Evolutionary conservation across 2,329 filamentous ascomycete genomes (phyloP), one percentile per base, ranked within the genome.

Genomic region (Aspergillus spinulosporus): DNA sequence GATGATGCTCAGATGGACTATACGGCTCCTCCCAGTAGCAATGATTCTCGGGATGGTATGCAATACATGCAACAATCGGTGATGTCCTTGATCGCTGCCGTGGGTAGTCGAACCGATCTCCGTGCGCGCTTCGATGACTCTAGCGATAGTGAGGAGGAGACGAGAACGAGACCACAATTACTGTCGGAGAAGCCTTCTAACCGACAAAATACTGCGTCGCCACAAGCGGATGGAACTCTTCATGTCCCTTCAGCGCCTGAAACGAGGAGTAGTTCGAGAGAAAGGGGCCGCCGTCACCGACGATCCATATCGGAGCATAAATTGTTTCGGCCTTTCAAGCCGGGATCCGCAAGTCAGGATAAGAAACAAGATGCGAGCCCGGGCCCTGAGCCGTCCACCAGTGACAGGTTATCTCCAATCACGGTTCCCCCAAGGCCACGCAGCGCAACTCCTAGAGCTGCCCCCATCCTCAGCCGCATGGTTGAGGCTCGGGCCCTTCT

Each of bases 61-160:
- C 75, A 80, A 59, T 90, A 92, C 68, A 90, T 96, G 86, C 94
- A 96, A 73, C 92, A 96, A 79, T 95, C 90, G 62, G 87, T 97
- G 54, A 96, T 97, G 72, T 92, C 91, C 53, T 84, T 97, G 75
- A 92, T 97, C 63, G 90, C 92, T 5, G 90, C 91, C 12, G 91
- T 91, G 37, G 90, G 92, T 5, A 92, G 90, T 31, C 86, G 85
- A 57, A 87, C 89, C 50, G 88, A 95, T 74, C 92, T 95, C 68
- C 87, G 90, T 72, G 83, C 89, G 57, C 84, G 89, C 37, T 93
- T 94, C 72, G 88, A 92, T 67, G 88, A 88, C 62, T 92, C 88
- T 40, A 94, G 90, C 64, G 91, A 93, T 64, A 92, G 92, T 62
- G 88, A 90, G 47, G 81, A 76, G 14, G 80, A 80, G 14, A 73